Evolutionary conservation across 805 yeast species (phyloP).

Genomic region (Suhomyces sp.): DNA sequence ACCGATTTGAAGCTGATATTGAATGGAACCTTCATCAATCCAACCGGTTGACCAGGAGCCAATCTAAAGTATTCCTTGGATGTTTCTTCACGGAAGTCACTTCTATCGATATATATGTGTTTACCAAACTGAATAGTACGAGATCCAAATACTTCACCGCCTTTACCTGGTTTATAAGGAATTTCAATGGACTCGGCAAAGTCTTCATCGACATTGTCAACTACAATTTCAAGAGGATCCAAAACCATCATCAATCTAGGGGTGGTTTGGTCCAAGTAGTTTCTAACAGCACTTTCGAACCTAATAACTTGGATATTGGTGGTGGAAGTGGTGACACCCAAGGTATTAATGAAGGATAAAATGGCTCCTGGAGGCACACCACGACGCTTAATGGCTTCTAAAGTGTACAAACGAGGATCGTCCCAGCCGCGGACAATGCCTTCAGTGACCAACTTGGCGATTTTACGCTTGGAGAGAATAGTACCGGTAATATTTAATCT

Average conservation of each 20-base stretch:
- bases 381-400: constrained; percentile 92
- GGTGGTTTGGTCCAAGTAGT: constrained; percentile 82
- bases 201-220: constrained; percentile 79
- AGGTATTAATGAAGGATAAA: constrained; percentile 84
- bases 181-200: constrained; percentile 66
- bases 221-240: constrained; percentile 78
- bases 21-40: constrained; percentile 86
- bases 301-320: constrained; percentile 87
- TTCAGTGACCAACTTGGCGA: constrained; percentile 85
- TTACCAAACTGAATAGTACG: constrained; percentile 75
- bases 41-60: constrained; percentile 93
- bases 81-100: constrained; percentile 68
- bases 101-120: constrained; percentile 77
- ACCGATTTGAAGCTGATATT: constrained; percentile 69
- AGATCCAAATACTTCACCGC: constrained; percentile 53
- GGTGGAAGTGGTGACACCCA: constrained; percentile 94
- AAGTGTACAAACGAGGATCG: constrained; percentile 93
- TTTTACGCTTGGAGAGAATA: constrained; percentile 90
- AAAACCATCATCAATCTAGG: constrained; percentile 93
- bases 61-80: constrained; percentile 82
- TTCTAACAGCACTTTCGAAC: constrained; percentile 86
- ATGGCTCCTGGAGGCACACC: constrained; percentile 99
- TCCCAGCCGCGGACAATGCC: constrained; percentile 92
- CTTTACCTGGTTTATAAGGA: constrained; percentile 85
- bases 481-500: constrained; percentile 94